Evolutionary conservation across 208 protist species (phyloP).

Genomic region (Acanthamoeba royreba): DNA sequence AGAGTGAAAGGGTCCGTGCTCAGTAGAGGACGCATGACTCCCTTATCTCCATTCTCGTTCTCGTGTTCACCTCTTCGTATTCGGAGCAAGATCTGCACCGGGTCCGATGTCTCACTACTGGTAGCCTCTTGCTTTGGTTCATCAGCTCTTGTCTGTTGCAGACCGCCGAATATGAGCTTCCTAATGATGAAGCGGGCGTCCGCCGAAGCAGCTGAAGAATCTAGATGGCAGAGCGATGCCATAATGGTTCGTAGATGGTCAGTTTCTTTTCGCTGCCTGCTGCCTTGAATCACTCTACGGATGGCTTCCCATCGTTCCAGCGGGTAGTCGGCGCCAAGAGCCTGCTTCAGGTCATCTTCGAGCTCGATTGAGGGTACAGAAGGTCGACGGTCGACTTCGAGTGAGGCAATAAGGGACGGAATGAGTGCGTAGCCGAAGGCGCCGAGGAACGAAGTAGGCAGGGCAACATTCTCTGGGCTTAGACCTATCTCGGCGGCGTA

Average conservation of each 20-base stretch:
- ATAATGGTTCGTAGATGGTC: neutral
- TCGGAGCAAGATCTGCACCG: no score
- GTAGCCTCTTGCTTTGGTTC: no score
- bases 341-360: neutral
- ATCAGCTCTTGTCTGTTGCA: no score
- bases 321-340: neutral
- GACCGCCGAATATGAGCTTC: neutral
- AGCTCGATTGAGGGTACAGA: neutral
- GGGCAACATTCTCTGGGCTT: neutral
- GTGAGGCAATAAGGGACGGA: neutral
- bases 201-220: no score
- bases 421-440: neutral
- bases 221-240: neutral
- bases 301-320: neutral
- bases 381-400: neutral
- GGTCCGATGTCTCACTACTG: no score
- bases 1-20: no score
- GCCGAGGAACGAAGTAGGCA: neutral
- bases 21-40: no score
- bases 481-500: neutral
- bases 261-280: neutral
- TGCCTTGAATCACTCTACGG: neutral
- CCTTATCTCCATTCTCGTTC: no score
- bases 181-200: neutral
- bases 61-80: no score